A percentile compares a stretch with the other conserved stretches of the same genome.
Conservation (phyloP, 2,329 filamentous ascomycete species). For the Diplodia scrobiculata region DNA sequence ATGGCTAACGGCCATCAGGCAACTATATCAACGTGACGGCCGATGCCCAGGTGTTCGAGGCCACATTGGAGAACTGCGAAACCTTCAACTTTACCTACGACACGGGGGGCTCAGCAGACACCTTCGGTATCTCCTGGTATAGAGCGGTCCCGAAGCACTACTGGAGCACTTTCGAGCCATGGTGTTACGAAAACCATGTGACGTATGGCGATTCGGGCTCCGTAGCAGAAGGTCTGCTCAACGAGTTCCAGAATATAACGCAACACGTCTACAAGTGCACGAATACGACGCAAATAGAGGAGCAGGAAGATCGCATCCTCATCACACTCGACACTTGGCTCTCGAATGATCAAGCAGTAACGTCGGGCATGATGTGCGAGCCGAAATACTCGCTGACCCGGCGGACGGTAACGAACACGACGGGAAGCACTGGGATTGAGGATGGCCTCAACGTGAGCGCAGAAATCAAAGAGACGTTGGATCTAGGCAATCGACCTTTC, state of each 20-base stretch:
- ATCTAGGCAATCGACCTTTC: background rate
- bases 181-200: background rate
- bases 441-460: background rate
- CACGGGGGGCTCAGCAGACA: background rate
- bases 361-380: background rate
- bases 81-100: background rate
- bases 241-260: background rate
- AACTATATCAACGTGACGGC: background rate
- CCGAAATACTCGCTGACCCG: slow-evolving; percentile 3
- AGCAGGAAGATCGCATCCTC: background rate
- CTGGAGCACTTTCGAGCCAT: background rate
- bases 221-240: no score
- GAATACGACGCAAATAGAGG: background rate
- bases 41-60: background rate
- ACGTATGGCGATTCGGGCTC: background rate
- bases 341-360: no score
- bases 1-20: background rate
- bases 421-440: background rate
- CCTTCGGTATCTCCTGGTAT: background rate
- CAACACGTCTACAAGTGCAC: background rate
- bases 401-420: background rate
- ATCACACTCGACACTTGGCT: background rate
- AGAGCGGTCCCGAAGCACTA: background rate
- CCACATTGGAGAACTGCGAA: background rate
- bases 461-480: background rate